Evolutionary conservation across 495 filamentous ascomycete genomes (phyloP).

Genomic region (Aspergillus heteromorphus): DNA sequence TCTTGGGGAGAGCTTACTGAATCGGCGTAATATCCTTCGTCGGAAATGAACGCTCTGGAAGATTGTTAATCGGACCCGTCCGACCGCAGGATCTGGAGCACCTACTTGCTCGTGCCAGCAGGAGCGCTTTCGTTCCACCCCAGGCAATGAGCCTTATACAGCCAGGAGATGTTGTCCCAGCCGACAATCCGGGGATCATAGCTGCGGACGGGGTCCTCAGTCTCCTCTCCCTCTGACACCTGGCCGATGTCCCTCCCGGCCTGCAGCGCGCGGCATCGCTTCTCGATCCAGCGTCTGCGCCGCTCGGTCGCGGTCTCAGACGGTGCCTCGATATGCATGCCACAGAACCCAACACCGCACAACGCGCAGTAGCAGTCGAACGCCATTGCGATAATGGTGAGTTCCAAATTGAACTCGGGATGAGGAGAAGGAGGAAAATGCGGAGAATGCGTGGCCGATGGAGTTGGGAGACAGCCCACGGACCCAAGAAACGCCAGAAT

Average conservation of each 20-base stretch:
- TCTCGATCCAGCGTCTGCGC: conserved; percentile 18
- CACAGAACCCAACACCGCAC: conserved; percentile 19
- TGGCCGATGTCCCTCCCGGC: conserved; percentile 2
- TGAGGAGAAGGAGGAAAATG: not conserved
- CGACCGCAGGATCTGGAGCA: not conserved
- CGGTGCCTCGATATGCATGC: conserved; percentile 15
- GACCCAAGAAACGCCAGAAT: not conserved
- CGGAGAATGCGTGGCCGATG: not conserved
- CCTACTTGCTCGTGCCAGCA: conserved; percentile 10
- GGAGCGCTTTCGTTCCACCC: conserved; percentile 2
- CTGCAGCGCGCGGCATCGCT: conserved; percentile 13
- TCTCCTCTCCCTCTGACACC: conserved; percentile 1
- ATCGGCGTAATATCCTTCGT: conserved; percentile 20
- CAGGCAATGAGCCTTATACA: conserved; percentile 17
- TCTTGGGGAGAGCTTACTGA: conserved; percentile 1
- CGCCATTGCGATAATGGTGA: conserved; percentile 9
- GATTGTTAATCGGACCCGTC: not conserved
- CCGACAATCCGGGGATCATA: conserved; percentile 20
- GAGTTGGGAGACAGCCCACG: not conserved
- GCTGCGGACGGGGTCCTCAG: conserved; percentile 14
- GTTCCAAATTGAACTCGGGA: too few relatives aligned
- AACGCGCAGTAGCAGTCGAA: conserved; percentile 23
- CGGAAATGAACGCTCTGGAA: conserved; percentile 15
- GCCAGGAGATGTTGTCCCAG: conserved; percentile 13
- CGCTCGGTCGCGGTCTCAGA: conserved; percentile 15